Percentiles rank a stretch among this genome's conserved stretches.
Conservation (phyloP, 371 early-diverging fungal genomes). For the Saksenaea oblongispora region DNA sequence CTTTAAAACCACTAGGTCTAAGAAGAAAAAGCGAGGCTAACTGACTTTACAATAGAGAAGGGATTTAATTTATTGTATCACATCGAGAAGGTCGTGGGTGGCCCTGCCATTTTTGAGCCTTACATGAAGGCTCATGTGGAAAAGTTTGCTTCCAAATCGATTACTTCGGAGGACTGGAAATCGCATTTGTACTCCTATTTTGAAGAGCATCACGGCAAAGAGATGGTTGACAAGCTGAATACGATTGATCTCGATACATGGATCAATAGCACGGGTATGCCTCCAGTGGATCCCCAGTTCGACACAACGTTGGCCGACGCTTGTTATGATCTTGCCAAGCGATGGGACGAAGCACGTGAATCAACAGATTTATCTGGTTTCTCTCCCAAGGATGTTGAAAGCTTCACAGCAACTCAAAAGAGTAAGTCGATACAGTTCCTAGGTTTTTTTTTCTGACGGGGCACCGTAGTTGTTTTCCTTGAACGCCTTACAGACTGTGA, state of each 20-base stretch:
- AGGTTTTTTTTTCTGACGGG: neutral
- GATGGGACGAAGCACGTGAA: conserved; percentile 69
- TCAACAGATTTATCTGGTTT: conserved; percentile 53
- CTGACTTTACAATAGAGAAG: conserved; percentile 59
- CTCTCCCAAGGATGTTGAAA: conserved; percentile 59
- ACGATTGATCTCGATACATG: conserved; percentile 89
- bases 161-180: conserved; percentile 89
- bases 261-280: conserved; percentile 88
- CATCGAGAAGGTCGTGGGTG: conserved; percentile 88
- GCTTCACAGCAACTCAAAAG: conserved; percentile 75
- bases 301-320: conserved; percentile 82
- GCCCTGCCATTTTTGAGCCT: conserved; percentile 78
- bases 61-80: conserved; percentile 93
- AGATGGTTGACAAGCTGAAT: conserved; percentile 68
- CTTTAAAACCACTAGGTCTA: neutral
- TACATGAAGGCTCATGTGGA: conserved; percentile 85
- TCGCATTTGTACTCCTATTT: conserved; percentile 75
- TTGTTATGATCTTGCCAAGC: conserved; percentile 81
- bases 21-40: neutral
- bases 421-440: conserved; percentile 36
- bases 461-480: conserved; percentile 72
- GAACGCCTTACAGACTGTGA: conserved; percentile 72
- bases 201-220: conserved; percentile 59
- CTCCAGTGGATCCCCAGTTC: conserved; percentile 85
- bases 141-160: conserved; percentile 83